phyloP scores from a whole-genome alignment of 148 eudicot genomes.

The Rhododendron ovatum region DNA sequence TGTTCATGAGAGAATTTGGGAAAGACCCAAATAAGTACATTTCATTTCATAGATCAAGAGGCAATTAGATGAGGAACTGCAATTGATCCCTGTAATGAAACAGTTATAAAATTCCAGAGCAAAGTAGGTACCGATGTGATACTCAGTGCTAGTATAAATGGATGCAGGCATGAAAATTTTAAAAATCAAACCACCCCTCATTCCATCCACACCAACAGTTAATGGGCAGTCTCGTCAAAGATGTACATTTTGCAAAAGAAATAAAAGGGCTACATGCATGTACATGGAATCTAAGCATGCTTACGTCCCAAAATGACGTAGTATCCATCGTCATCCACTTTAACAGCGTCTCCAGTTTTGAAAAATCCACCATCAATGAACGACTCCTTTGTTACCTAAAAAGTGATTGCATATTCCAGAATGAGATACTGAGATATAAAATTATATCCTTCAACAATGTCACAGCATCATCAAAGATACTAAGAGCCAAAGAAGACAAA shows the following conservation, averaged over 20 bases:
- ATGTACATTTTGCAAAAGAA: background rate
- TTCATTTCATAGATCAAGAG: background rate
- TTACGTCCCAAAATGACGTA: slow-evolving; percentile 91
- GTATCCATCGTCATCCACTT: slow-evolving; percentile 90
- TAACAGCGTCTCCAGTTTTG: slow-evolving; percentile 92
- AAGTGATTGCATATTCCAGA: slow-evolving; percentile 12
- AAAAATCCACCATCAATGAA: slow-evolving; percentile 82
- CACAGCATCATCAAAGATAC: background rate
- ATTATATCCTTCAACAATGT: background rate
- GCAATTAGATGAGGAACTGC: slow-evolving; percentile 4
- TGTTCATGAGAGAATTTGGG: background rate
- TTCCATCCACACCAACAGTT: background rate
- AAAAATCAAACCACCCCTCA: background rate
- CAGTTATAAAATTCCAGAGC: background rate
- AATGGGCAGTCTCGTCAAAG: background rate
- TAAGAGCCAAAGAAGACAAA: background rate
- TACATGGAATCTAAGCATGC: slow-evolving; percentile 16
- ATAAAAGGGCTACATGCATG: background rate
- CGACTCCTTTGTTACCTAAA: slow-evolving; percentile 80
- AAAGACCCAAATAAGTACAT: background rate
- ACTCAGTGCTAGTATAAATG: background rate
- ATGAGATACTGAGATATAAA: slow-evolving; percentile 8
- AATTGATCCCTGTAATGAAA: background rate
- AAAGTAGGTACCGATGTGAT: background rate
- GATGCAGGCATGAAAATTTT: background rate